Evolutionary conservation across 1,284 basidiomycete species (phyloP).

Genomic region (Porodaedalea pini): DNA sequence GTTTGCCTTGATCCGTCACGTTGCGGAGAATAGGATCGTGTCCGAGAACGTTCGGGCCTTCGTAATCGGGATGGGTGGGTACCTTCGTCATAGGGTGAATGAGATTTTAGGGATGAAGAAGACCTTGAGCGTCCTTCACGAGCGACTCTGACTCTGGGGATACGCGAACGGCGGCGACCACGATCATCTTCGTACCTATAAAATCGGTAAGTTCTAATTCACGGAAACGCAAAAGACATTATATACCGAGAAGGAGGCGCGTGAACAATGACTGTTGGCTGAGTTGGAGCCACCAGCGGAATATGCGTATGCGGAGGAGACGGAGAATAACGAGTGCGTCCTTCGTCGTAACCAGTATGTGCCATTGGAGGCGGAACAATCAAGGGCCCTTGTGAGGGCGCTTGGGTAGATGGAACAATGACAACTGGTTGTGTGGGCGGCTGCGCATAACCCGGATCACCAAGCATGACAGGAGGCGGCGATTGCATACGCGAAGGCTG

Average conservation of each 20-base stretch:
- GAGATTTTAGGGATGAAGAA: constrained; percentile 26
- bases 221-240: background rate
- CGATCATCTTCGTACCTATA: too few species aligned
- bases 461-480: constrained; percentile 1
- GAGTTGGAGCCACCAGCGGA: background rate
- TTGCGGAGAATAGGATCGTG: constrained; percentile 15
- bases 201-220: background rate
- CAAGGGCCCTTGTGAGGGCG: background rate
- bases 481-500: too few species aligned
- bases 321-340: constrained; percentile 19
- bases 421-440: constrained; percentile 8
- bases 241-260: background rate
- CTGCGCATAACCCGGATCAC: background rate
- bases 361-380: constrained; percentile 9
- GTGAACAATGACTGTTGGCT: background rate
- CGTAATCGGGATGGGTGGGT: constrained; percentile 22
- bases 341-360: background rate
- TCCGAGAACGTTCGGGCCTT: constrained; percentile 17
- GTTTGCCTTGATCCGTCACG: background rate
- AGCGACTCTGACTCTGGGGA: too few species aligned
- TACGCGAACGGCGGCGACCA: too few species aligned
- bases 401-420: background rate
- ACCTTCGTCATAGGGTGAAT: constrained; percentile 24
- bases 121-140: too few species aligned
- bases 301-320: constrained; percentile 19